These are phyloP conservation scores for Colletotrichum australisinense DNA, from an alignment of 2,329 filamentous ascomycete species.

Conservation along the genomic window DNA sequence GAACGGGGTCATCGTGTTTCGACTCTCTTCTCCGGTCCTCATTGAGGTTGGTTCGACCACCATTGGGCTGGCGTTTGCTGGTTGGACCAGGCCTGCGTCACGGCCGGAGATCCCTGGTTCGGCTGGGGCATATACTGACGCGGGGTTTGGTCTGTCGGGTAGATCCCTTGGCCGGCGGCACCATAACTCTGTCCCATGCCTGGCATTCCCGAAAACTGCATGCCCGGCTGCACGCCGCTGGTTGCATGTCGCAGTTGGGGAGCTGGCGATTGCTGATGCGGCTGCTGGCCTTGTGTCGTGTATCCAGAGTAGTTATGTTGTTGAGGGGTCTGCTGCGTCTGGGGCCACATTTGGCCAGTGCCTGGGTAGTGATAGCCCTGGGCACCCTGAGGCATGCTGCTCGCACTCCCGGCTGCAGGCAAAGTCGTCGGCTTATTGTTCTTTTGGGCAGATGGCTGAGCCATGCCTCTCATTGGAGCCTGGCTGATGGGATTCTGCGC, in stretches of 20 bases:
- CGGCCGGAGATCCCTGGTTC: conserved; percentile 61
- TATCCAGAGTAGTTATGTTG: conserved; percentile 63
- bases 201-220: conserved; percentile 74
- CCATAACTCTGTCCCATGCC: conserved; percentile 69
- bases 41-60: conserved; percentile 62
- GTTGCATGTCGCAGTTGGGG: conserved; percentile 70
- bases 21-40: conserved; percentile 8
- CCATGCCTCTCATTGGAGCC: conserved; percentile 77
- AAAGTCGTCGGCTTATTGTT: conserved; percentile 74
- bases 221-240: conserved; percentile 64
- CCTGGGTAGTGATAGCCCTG: conserved; percentile 73
- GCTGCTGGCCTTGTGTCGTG: conserved; percentile 63
- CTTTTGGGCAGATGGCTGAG: conserved; percentile 71
- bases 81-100: conserved; percentile 65
- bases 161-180: conserved; percentile 65
- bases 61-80: conserved; percentile 72
- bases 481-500: conserved; percentile 78
- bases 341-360: conserved; percentile 73
- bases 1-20: neutral
- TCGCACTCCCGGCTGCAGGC: conserved; percentile 56
- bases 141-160: conserved; percentile 71
- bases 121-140: conserved; percentile 76
- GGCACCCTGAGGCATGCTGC: conserved; percentile 61
- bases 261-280: conserved; percentile 66
- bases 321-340: conserved; percentile 72